Percentiles rank a stretch among this genome's conserved stretches.
These are phyloP conservation scores for Mycena rebaudengoi DNA, from an alignment of 768 basidiomycete species.

Conservation along the genomic window DNA sequence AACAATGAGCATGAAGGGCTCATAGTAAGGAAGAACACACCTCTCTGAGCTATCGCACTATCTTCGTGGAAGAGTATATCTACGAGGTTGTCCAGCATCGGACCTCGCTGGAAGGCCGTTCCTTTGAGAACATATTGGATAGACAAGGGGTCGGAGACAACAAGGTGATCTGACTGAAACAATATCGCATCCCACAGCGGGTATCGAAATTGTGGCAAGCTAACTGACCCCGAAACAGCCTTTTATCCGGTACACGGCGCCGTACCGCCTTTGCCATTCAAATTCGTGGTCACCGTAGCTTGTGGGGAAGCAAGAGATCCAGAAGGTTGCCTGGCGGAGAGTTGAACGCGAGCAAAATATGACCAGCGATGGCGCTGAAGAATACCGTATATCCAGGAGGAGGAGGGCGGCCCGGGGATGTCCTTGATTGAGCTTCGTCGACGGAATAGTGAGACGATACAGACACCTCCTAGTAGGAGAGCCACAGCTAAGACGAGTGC, in stretches of 20 bases:
- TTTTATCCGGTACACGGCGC: neutral
- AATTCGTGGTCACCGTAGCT: neutral
- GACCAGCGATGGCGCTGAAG: neutral
- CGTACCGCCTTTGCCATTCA: neutral
- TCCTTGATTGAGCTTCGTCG: neutral
- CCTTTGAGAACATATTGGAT: neutral
- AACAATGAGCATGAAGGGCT: neutral
- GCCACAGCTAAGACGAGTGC: too few species aligned
- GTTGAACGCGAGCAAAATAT: too few species aligned
- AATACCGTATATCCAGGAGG: neutral
- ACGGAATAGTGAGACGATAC: too few species aligned
- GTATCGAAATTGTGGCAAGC: neutral
- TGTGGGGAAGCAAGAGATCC: neutral
- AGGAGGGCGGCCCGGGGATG: neutral
- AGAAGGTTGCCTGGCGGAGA: constrained; percentile 6
- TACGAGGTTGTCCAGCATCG: neutral
- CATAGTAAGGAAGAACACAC: neutral
- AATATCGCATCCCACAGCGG: neutral
- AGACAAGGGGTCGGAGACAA: neutral
- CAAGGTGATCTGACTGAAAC: neutral
- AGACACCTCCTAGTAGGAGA: too few species aligned
- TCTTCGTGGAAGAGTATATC: neutral
- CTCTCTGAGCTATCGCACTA: neutral
- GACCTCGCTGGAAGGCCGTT: neutral
- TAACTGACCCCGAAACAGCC: neutral